Evolutionary conservation across 352 stramenopile genomes (phyloP).

Genomic region (Thalassiosira pacifica): DNA sequence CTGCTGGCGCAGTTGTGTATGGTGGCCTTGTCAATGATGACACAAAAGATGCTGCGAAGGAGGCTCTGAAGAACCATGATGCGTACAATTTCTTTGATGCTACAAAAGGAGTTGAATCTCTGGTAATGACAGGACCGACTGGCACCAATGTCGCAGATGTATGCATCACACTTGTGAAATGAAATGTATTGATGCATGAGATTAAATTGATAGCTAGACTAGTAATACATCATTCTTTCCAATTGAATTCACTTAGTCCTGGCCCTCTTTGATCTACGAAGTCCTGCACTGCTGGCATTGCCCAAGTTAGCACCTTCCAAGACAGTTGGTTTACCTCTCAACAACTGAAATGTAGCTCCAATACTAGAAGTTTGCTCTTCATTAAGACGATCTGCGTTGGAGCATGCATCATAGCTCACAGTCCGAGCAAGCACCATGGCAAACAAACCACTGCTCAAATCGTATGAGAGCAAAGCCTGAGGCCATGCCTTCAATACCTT

Average conservation of each 20-base stretch:
- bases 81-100: conserved; percentile 76
- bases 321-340: conserved; percentile 32
- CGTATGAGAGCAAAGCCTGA: conserved; percentile 31
- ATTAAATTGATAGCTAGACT: neutral
- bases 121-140: conserved; percentile 81
- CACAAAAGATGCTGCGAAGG: conserved; percentile 41
- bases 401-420: neutral
- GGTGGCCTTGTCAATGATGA: conserved; percentile 68
- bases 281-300: neutral
- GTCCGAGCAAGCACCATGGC: conserved; percentile 15
- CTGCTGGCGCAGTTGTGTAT: conserved; percentile 86
- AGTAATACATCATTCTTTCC: neutral
- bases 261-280: conserved; percentile 19
- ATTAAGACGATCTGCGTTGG: neutral
- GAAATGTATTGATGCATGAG: neutral
- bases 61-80: conserved; percentile 75
- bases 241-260: too few relatives aligned
- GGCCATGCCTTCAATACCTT: conserved; percentile 39
- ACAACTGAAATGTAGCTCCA: conserved; percentile 23
- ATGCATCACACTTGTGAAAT: conserved; percentile 76
- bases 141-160: conserved; percentile 87
- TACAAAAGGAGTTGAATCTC: conserved; percentile 33
- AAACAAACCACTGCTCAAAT: conserved; percentile 26
- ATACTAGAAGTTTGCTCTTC: conserved; percentile 28
- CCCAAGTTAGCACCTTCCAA: conserved; percentile 16